phyloP scores from a whole-genome alignment of 2,329 filamentous ascomycete genomes.

The Pezicula radicicola region DNA sequence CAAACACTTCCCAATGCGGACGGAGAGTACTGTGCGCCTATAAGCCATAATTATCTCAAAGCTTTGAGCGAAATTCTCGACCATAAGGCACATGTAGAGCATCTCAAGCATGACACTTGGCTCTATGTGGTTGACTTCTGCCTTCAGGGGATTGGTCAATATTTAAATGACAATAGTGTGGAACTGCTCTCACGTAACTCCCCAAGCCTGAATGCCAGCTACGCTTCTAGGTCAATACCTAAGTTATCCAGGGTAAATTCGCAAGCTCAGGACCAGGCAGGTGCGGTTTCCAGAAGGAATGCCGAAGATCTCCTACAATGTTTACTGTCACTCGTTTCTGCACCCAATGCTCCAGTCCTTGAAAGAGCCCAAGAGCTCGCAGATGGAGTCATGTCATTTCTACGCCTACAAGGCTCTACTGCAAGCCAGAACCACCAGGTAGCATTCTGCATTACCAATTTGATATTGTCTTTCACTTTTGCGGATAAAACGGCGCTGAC shows the following conservation, averaged over 20 bases:
- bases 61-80: constrained; percentile 68
- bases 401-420: constrained; percentile 56
- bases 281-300: constrained; percentile 29
- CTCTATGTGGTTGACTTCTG: constrained; percentile 48
- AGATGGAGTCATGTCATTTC: constrained; percentile 53
- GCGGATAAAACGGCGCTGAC: constrained; percentile 67
- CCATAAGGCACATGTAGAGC: constrained; percentile 75
- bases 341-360: constrained; percentile 65
- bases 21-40: constrained; percentile 62
- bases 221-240: constrained; percentile 16
- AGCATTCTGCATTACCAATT: constrained; percentile 74
- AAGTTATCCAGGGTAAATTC: constrained; percentile 22
- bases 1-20: constrained; percentile 65
- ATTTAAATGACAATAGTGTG: constrained; percentile 29
- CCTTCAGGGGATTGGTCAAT: constrained; percentile 55
- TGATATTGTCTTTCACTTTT: constrained; percentile 60
- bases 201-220: constrained; percentile 11
- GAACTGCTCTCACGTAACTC: constrained; percentile 14
- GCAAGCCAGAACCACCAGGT: constrained; percentile 65
- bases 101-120: constrained; percentile 56
- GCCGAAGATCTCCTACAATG: constrained; percentile 60
- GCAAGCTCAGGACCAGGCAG: constrained; percentile 23
- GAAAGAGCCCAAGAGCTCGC: constrained; percentile 54
- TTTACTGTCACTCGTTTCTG: constrained; percentile 59
- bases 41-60: constrained; percentile 77